Evolutionary conservation across 805 yeast genomes (phyloP).

Genomic region (Wickerhamomyces xylosicus): DNA sequence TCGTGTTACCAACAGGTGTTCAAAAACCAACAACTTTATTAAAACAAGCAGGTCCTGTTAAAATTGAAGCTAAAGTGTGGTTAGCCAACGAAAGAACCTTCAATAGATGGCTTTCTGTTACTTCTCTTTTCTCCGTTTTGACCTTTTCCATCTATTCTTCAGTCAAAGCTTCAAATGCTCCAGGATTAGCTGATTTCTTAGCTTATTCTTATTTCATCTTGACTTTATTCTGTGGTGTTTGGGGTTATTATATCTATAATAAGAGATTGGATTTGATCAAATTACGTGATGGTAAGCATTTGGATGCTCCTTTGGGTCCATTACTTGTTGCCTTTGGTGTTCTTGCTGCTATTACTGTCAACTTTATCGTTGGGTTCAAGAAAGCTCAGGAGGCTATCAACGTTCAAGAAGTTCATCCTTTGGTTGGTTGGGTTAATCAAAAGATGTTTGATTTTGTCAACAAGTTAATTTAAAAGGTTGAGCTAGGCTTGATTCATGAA

Average conservation of each 20-base stretch:
- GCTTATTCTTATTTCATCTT: slow-evolving; percentile 76
- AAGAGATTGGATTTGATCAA: slow-evolving; percentile 62
- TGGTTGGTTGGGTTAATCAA: slow-evolving; percentile 20
- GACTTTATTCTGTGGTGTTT: slow-evolving; percentile 72
- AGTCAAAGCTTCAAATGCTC: slow-evolving; percentile 54
- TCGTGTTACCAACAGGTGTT: slow-evolving; percentile 83
- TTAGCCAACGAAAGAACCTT: slow-evolving; percentile 96
- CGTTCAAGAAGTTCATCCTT: slow-evolving; percentile 12
- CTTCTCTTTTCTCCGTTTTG: slow-evolving; percentile 72
- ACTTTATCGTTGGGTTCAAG: slow-evolving; percentile 60
- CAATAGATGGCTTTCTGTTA: slow-evolving; percentile 88
- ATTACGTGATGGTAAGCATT: slow-evolving; percentile 75
- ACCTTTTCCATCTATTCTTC: slow-evolving; percentile 80
- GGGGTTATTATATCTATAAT: slow-evolving; percentile 81
- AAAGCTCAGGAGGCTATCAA: slow-evolving; percentile 20
- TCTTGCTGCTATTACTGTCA: slow-evolving; percentile 52
- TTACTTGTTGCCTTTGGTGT: slow-evolving; percentile 65
- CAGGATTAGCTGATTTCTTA: slow-evolving; percentile 50
- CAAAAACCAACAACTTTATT: slow-evolving; percentile 67
- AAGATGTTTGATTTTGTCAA: slow-evolving; percentile 21
- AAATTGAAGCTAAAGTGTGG: slow-evolving; percentile 97
- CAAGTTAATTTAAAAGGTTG: neutral
- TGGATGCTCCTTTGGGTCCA: slow-evolving; percentile 89
- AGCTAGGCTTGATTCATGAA: too few species aligned
- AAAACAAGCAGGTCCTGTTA: slow-evolving; percentile 84